Conservation (phyloP, 352 stramenopile species). For the Globisporangium orthogonon region DNA sequence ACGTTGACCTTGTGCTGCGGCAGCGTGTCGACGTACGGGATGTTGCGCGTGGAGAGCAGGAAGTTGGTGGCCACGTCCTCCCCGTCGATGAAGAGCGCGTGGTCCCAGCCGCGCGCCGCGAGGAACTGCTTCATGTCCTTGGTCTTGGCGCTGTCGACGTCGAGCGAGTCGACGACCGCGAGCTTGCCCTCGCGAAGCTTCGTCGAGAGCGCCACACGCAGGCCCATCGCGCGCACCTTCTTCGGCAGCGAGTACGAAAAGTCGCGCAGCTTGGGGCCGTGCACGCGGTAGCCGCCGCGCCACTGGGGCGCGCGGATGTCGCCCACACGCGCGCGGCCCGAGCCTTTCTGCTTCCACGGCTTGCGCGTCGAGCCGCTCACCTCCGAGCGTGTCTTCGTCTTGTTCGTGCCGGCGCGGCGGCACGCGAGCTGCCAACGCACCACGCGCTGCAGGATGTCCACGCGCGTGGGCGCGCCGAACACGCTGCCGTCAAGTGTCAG, state of each 20-base stretch:
- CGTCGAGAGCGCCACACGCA: conserved; percentile 79
- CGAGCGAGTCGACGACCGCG: conserved; percentile 69
- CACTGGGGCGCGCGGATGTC: conserved; percentile 83
- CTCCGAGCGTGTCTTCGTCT: conserved; percentile 86
- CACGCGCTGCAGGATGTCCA: conserved; percentile 86
- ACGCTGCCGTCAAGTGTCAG: conserved; percentile 65
- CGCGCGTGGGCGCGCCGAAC: conserved; percentile 68
- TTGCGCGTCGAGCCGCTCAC: conserved; percentile 85
- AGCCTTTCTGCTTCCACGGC: conserved; percentile 87
- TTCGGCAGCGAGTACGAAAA: conserved; percentile 86
- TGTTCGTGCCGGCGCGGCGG: conserved; percentile 80
- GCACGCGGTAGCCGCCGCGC: conserved; percentile 79
- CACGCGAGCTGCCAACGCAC: conserved; percentile 85
- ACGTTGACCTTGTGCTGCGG: conserved; percentile 87
- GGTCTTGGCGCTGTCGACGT: conserved; percentile 76
- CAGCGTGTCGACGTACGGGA: conserved; percentile 78
- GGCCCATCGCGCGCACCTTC: conserved; percentile 84
- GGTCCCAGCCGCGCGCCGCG: conserved; percentile 71
- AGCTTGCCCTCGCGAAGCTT: conserved; percentile 87
- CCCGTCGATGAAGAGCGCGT: conserved; percentile 81
- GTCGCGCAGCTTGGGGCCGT: conserved; percentile 80
- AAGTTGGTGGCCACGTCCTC: conserved; percentile 74
- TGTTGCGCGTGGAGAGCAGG: conserved; percentile 76
- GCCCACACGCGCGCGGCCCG: conserved; percentile 77
- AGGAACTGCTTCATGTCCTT: conserved; percentile 86